Base-by-base conservation (phyloP, 176 grass and related monocot species). In the Musa schizocarpa region DNA sequence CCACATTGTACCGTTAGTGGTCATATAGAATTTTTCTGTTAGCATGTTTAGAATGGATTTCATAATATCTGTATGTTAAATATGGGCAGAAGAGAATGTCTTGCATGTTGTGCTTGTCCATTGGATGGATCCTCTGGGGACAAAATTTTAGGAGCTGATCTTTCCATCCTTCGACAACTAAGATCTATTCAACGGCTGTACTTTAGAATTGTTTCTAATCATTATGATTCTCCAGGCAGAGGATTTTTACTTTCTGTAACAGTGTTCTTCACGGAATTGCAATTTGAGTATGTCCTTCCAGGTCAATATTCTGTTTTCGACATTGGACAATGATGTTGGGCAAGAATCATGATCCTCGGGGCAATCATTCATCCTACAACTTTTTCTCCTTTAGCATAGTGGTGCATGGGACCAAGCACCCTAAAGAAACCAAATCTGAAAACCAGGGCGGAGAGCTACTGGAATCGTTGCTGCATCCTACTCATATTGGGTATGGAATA, bases 371-470 rank as follows among this genome's bases (percentile, higher is more conserved):
- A 54, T 55, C 52, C 52, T 20, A 54, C 71, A 73, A 25, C 71
- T 73, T 73, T 73, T 73, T 9, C 71, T 73, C 12, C 71, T 73
- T 73, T 73, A 73, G 20, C 71, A 73, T 54, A 73, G 71, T 54
- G 54, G 71, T 72, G 70, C n/a, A 21, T 72, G 70, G 70, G 50
- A 53, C 70, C 50, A 72, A 72, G 13, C 50, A 24, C 43, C 57
- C 26, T n/a, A 71, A n/a, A 71, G 12, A 71, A 71, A 71, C 43
- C 27, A 50, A 71, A 71, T 50, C 68, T 52, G 13, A 71, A 71
- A 71, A 51, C 27, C 21, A 49, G 10, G 57, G 57, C 11, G 20
- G 57, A n/a, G 10, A 8, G 27, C 68, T 71, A 71, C 10, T n/a
- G 49, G 34, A 71, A 50, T 52, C 48, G 49, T 71, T 71, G 20